These are phyloP conservation scores for Crucibulum parvulum DNA, from an alignment of 1,284 basidiomycete species.

Conservation along the genomic window DNA sequence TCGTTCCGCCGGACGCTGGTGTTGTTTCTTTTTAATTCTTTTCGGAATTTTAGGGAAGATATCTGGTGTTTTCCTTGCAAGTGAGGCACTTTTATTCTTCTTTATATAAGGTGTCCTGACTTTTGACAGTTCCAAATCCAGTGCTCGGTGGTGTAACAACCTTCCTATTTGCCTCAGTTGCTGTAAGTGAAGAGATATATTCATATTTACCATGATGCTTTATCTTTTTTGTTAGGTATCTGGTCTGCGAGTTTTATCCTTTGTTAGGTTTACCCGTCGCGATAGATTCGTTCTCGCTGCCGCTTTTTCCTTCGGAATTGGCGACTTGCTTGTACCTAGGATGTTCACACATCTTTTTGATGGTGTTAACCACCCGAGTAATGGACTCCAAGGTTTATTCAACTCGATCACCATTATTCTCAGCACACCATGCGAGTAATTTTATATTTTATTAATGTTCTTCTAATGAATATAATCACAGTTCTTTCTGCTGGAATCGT, in stretches of 20 bases:
- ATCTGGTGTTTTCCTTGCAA: conserved; percentile 77
- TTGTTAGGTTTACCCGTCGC: conserved; percentile 69
- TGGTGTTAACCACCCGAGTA: conserved; percentile 59
- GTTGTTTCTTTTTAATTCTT: conserved; percentile 74
- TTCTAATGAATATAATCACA: conserved; percentile 17
- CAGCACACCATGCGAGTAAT: conserved; percentile 74
- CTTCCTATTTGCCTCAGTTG: conserved; percentile 73
- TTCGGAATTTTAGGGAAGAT: conserved; percentile 83
- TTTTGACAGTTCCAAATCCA: conserved; percentile 67
- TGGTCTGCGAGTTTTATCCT: conserved; percentile 77
- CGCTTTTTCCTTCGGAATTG: conserved; percentile 77
- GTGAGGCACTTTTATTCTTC: not conserved
- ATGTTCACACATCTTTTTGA: conserved; percentile 78
- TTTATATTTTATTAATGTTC: not conserved
- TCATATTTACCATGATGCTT: not conserved
- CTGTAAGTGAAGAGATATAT: conserved; percentile 27
- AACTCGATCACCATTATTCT: conserved; percentile 82
- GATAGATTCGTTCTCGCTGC: conserved; percentile 82
- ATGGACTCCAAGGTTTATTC: conserved; percentile 74
- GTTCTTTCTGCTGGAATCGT: conserved; percentile 75
- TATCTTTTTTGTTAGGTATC: conserved; percentile 35
- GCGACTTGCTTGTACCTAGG: conserved; percentile 66
- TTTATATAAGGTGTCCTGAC: not conserved
- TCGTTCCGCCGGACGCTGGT: conserved; percentile 75
- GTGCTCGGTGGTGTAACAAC: conserved; percentile 88